Evolutionary conservation across 164 flowering plant genomes (phyloP), one percentile per base, ranked within the genome.

Genomic region (Vitis amurensis): DNA sequence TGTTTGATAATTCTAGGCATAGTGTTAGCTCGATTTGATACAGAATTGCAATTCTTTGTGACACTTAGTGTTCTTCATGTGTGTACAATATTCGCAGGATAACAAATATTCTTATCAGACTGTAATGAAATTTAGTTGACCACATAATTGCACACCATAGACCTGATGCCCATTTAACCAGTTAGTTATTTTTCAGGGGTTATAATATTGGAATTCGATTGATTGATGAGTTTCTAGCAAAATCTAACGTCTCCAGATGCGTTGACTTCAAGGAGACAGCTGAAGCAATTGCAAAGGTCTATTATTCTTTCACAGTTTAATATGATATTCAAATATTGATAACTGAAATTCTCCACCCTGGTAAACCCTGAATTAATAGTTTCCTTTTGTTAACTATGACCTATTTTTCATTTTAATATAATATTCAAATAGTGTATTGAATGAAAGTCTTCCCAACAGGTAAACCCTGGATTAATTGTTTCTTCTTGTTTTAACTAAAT

Each of bases 211-310:
- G 99, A 75, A 82, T 92, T 67, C 86, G 97, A 56, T 78, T 94
- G 66, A 81, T 92, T 70, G 99, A 94, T 70, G 99, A 91, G 70
- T 94, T 94, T 74, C 84, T 94, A n/a, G 99, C 97, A 6, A 94
- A 91, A 82, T 94, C 99, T 8, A 86, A 87, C 78, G 88, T 94
- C 59, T 79, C 93, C 6, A 87, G 97, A 77, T 94, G 99, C 76
- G 91, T 88, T 37, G 97, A 94, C 77, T 94, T 94, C 83, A 92
- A 82, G 84, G 99, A 93, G 76, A 92, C 99, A 10, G 95, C 97
- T 78, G 97, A 94, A 74, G 89, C 86, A 17, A 92, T 94, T 79
- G 99, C 99, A 59, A 94, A 94, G 97, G 99, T 94, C 6, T 53
- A 57, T 4, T 31, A n/a, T 66, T 31, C 1, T 48, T 44, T 23